A percentile compares a stretch with the other conserved stretches of the same genome.
Evolutionary conservation across 495 filamentous ascomycete genomes (phyloP).

Genomic region (Aspergillus campestris): DNA sequence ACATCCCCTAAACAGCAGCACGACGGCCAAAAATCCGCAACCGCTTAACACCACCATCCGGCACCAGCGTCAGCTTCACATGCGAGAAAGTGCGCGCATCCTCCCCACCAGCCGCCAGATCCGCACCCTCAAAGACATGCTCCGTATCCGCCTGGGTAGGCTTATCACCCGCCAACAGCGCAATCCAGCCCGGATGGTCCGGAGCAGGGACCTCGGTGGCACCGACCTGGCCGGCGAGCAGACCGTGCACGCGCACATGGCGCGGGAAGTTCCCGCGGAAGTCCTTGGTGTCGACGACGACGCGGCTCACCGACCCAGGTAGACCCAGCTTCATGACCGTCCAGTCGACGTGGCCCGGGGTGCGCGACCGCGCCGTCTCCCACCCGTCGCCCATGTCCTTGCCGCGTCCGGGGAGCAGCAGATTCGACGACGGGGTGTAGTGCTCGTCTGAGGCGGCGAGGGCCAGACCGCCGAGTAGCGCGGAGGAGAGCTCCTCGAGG

Average conservation of each 20-base stretch:
- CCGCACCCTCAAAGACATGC: conserved; percentile 55
- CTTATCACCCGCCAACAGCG: conserved; percentile 57
- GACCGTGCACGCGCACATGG: conserved; percentile 49
- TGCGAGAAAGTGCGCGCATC: conserved; percentile 58
- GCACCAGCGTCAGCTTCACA: conserved; percentile 83
- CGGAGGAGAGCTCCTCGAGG: conserved; percentile 75
- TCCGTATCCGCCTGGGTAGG: conserved; percentile 70
- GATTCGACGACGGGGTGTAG: conserved; percentile 74
- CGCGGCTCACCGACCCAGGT: conserved; percentile 56
- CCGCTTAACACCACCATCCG: conserved; percentile 86
- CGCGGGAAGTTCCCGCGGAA: conserved; percentile 88
- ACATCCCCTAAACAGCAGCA: conserved; percentile 8
- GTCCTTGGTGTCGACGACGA: conserved; percentile 82
- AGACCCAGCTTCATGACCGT: conserved; percentile 69
- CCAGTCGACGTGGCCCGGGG: conserved; percentile 78
- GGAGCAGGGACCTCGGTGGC: conserved; percentile 43
- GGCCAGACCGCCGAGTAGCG: conserved; percentile 71
- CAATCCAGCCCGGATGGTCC: conserved; percentile 60
- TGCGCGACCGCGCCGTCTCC: conserved; percentile 79
- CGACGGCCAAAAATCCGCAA: conserved; percentile 72
- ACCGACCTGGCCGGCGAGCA: conserved; percentile 53
- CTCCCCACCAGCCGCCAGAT: conserved; percentile 23
- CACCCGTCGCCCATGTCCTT: conserved; percentile 93
- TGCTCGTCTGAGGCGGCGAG: conserved; percentile 76
- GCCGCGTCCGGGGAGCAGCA: conserved; percentile 77